Conservation (phyloP, 257 asterid species). For the Vinca minor region DNA sequence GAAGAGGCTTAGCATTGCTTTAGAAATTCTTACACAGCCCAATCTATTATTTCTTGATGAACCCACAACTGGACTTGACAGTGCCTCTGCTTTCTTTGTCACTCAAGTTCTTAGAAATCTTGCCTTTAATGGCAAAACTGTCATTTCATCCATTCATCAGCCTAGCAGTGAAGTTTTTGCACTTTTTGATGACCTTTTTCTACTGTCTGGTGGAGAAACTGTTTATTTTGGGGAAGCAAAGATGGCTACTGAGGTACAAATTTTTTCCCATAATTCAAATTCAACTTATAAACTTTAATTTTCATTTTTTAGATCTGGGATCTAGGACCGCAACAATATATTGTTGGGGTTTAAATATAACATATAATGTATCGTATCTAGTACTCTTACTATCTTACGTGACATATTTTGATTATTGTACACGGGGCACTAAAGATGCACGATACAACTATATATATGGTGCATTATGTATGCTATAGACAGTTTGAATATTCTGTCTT, state of each 20-base stretch:
- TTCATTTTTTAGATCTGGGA: too few relatives aligned
- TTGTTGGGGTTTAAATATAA: too few relatives aligned
- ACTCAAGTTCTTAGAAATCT: slow-evolving; percentile 52
- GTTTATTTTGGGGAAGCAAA: slow-evolving; percentile 71
- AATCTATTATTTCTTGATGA: slow-evolving; percentile 65
- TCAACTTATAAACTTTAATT: too few relatives aligned
- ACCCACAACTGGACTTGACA: slow-evolving; percentile 82
- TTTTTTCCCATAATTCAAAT: too few relatives aligned
- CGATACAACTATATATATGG: too few relatives aligned
- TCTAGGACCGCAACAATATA: too few relatives aligned
- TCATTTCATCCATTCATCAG: slow-evolving; percentile 81
- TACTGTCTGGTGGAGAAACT: slow-evolving; percentile 63
- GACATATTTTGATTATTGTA: too few relatives aligned
- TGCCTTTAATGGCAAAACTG: slow-evolving; percentile 54
- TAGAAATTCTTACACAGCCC: slow-evolving; percentile 78
- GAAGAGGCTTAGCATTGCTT: slow-evolving; percentile 81
- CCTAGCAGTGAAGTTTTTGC: slow-evolving; percentile 94
- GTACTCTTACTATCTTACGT: too few relatives aligned
- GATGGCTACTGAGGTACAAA: slow-evolving; percentile 47
- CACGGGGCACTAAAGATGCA: too few relatives aligned
- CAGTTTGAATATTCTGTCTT: too few relatives aligned
- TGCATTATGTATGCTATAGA: too few relatives aligned
- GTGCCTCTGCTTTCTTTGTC: slow-evolving; percentile 80
- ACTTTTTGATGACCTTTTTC: slow-evolving; percentile 63
- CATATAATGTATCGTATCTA: too few relatives aligned